Conservation (phyloP, 371 early-diverging fungal species). For the Mucor racemosus region DNA sequence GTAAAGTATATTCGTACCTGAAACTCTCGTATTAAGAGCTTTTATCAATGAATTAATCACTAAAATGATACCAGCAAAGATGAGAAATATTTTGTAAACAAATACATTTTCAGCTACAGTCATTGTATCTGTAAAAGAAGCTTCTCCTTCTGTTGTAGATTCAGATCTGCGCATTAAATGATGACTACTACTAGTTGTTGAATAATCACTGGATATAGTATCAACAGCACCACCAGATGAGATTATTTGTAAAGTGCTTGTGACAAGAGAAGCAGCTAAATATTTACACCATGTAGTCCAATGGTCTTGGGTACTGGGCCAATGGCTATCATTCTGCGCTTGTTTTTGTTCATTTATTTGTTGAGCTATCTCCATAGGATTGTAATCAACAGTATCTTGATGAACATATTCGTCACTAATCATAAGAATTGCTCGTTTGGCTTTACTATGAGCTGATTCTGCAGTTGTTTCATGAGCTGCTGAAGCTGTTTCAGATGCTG, state of each 20-base stretch:
- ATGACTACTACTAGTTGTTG: background rate
- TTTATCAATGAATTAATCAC: constrained; percentile 53
- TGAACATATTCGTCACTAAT: background rate
- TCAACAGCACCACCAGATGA: background rate
- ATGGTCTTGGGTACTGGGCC: background rate
- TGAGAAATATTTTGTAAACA: constrained; percentile 54
- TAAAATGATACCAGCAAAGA: constrained; percentile 51
- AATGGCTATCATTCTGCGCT: background rate
- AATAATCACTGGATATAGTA: background rate
- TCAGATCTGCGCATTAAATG: constrained; percentile 24
- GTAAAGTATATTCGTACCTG: constrained; percentile 27
- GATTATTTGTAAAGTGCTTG: constrained; percentile 10
- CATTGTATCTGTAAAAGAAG: constrained; percentile 14
- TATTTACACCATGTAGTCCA: constrained; percentile 14
- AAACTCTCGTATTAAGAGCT: constrained; percentile 48
- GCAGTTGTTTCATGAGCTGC: constrained; percentile 1
- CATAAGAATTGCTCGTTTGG: constrained; percentile 18
- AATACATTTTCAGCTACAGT: constrained; percentile 38
- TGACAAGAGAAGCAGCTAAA: background rate
- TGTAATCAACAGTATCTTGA: background rate
- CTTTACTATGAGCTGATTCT: constrained; percentile 3
- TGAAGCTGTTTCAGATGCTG: background rate
- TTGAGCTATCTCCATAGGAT: constrained; percentile 5
- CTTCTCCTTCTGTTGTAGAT: constrained; percentile 20
- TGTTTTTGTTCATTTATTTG: background rate